These are phyloP conservation scores for Acrocalymma vagum DNA, from an alignment of 2,329 filamentous ascomycete species.

Conservation along the genomic window DNA sequence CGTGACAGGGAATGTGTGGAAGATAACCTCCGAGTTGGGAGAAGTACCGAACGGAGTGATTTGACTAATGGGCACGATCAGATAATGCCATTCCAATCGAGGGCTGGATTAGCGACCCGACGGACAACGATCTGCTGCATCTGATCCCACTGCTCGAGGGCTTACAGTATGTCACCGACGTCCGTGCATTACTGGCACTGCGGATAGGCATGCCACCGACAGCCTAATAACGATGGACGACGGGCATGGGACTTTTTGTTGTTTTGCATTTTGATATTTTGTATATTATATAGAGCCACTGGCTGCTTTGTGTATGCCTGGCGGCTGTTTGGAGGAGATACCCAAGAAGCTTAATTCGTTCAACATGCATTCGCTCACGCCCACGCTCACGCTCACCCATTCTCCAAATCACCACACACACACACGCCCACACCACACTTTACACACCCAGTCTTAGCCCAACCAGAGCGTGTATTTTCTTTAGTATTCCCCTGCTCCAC, in stretches of 20 bases:
- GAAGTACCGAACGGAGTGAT: too few relatives aligned
- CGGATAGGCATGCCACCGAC: slow-evolving; percentile 76
- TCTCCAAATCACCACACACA: too few relatives aligned
- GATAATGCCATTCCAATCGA: slow-evolving; percentile 99
- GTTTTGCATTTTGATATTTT: slow-evolving; percentile 34
- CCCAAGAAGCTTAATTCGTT: slow-evolving; percentile 36
- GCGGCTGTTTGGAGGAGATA: slow-evolving; percentile 43
- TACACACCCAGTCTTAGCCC: too few relatives aligned
- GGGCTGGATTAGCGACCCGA: slow-evolving; percentile 98
- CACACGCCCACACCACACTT: too few relatives aligned
- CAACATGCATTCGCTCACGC: too few relatives aligned
- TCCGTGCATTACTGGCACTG: slow-evolving; percentile 86
- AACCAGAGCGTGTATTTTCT: slow-evolving; percentile 29
- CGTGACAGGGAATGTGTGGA: not conserved
- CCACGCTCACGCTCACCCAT: too few relatives aligned
- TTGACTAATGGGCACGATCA: slow-evolving; percentile 50
- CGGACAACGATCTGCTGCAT: slow-evolving; percentile 93
- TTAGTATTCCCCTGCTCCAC: too few relatives aligned
- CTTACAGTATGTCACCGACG: slow-evolving; percentile 95
- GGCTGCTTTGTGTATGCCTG: slow-evolving; percentile 28
- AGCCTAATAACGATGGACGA: too few relatives aligned
- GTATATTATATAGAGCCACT: slow-evolving; percentile 42
- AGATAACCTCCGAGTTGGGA: too few relatives aligned
- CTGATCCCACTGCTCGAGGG: slow-evolving; percentile 92
- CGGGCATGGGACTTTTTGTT: slow-evolving; percentile 19